phyloP scores from a whole-genome alignment of 1,284 basidiomycete genomes.

The Apiotrichum gracile region DNA sequence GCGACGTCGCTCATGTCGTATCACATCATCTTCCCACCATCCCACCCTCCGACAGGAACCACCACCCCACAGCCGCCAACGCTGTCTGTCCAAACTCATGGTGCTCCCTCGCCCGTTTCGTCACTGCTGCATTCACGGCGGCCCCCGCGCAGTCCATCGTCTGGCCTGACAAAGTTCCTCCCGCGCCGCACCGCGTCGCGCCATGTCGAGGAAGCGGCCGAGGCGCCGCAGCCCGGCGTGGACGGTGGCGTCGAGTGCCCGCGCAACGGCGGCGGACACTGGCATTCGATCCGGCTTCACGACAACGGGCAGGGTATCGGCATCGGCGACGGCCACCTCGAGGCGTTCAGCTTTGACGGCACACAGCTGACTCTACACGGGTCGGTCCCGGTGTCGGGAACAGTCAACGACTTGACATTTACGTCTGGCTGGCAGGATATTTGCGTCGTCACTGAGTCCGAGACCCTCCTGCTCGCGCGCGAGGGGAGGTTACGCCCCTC shows the following conservation, averaged over 20 bases:
- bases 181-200: constrained; percentile 11
- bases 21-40: constrained; percentile 24
- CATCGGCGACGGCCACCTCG: constrained; percentile 20
- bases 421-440: constrained; percentile 18
- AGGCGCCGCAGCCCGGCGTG: constrained; percentile 14
- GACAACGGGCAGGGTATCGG: constrained; percentile 31
- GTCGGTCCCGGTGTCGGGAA: constrained; percentile 2
- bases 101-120: background rate
- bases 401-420: constrained; percentile 14
- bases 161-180: constrained; percentile 34
- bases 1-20: constrained; percentile 32
- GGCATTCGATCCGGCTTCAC: constrained; percentile 24
- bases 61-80: background rate
- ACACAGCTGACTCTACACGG: constrained; percentile 21
- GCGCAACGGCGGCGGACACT: constrained; percentile 34
- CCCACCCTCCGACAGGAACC: background rate
- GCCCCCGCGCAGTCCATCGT: too few relatives aligned
- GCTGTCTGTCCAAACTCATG: background rate
- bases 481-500: background rate
- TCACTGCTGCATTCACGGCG: too few relatives aligned
- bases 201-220: background rate
- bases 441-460: constrained; percentile 6
- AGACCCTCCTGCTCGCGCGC: constrained; percentile 8
- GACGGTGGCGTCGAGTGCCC: constrained; percentile 36
- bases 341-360: constrained; percentile 31